phyloP scores from a whole-genome alignment of 2,329 filamentous ascomycete species.

The Fusarium lyarnte region DNA sequence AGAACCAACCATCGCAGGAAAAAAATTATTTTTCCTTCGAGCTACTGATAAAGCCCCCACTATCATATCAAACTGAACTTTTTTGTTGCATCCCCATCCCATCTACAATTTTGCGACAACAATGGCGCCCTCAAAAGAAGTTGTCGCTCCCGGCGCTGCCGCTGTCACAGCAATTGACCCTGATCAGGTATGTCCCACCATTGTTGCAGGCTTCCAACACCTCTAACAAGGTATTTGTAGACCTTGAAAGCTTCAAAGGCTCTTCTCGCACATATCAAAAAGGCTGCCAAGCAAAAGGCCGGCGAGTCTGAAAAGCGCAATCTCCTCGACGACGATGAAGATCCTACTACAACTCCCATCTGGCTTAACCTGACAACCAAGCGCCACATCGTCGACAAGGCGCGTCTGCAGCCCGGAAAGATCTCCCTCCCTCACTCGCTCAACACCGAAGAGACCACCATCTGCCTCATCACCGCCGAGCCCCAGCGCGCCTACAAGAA shows the following conservation, averaged over 20 bases:
- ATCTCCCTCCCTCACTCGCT: conserved; percentile 81
- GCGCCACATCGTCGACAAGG: conserved; percentile 75
- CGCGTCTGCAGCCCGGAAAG: conserved; percentile 83
- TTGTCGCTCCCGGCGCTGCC: conserved; percentile 47
- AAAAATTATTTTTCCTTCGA: conserved; percentile 46
- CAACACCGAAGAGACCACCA: conserved; percentile 70
- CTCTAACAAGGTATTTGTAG: conserved; percentile 47
- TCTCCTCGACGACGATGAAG: conserved; percentile 60
- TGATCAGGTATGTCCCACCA: conserved; percentile 49
- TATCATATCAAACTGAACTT: conserved; percentile 45
- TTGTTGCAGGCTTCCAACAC: background rate
- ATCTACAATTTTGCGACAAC: conserved; percentile 40
- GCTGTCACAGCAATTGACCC: conserved; percentile 51
- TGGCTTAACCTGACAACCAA: conserved; percentile 73
- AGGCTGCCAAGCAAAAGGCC: conserved; percentile 59
- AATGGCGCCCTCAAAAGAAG: conserved; percentile 56
- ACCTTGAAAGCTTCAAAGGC: conserved; percentile 71
- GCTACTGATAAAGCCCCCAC: conserved; percentile 43
- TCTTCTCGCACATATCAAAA: conserved; percentile 69
- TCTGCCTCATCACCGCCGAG: conserved; percentile 87
- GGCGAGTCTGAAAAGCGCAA: conserved; percentile 63
- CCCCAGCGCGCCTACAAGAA: conserved; percentile 91
- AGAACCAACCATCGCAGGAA: conserved; percentile 43
- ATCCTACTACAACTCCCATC: conserved; percentile 61
- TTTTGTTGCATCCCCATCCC: conserved; percentile 30